Evolutionary conservation across 495 filamentous ascomycete species (phyloP).

Genomic region (Achaetomiella virescens): DNA sequence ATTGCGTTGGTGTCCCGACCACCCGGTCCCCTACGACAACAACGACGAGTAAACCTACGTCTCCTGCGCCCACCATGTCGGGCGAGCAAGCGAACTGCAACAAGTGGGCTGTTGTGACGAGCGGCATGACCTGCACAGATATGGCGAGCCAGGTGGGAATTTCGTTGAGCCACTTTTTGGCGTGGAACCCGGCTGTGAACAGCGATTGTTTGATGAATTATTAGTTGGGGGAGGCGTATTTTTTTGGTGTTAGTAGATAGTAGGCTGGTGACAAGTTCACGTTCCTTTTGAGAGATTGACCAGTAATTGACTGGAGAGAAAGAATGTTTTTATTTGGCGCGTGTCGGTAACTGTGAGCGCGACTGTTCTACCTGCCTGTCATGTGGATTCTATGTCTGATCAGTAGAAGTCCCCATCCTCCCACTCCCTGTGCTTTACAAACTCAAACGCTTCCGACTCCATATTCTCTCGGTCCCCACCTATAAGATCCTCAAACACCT

Average conservation of each 20-base stretch:
- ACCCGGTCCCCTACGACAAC: no score
- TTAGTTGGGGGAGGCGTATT: slow-evolving; percentile 20
- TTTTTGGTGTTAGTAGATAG: slow-evolving; percentile 13
- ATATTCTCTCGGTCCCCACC: background rate
- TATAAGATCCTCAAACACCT: background rate
- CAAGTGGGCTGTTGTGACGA: slow-evolving; percentile 14
- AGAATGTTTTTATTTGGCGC: no score
- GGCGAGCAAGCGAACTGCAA: slow-evolving; percentile 16
- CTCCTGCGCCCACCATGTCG: slow-evolving; percentile 16
- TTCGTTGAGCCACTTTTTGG: slow-evolving; percentile 9
- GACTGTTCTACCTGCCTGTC: no score
- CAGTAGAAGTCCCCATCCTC: background rate
- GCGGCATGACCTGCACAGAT: background rate
- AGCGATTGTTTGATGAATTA: slow-evolving; percentile 9
- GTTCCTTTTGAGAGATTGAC: no score
- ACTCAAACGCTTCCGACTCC: slow-evolving; percentile 1
- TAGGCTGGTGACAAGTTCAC: no score
- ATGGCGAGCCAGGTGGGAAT: slow-evolving; percentile 7
- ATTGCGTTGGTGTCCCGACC: no score
- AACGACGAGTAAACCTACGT: background rate
- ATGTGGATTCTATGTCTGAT: background rate
- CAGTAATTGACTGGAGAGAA: no score
- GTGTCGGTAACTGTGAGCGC: no score
- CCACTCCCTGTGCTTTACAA: background rate
- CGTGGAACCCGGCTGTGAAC: slow-evolving; percentile 17